phyloP scores from a whole-genome alignment of 2,329 filamentous ascomycete species.

The Cryoendolithus antarcticus region DNA sequence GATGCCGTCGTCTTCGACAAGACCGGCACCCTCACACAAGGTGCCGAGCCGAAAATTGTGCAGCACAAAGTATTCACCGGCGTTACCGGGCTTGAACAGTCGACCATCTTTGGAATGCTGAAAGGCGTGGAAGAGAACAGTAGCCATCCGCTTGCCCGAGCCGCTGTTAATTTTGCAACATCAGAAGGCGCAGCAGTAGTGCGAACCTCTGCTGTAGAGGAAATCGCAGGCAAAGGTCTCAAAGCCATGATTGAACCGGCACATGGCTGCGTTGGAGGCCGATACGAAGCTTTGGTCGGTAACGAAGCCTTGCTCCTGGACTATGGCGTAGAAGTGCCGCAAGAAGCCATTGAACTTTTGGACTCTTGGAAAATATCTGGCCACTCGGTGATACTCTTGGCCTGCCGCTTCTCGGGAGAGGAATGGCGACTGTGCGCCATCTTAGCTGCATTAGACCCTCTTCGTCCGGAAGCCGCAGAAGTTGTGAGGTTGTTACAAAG shows the following conservation, averaged over 20 bases:
- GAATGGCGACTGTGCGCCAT: slow-evolving; percentile 48
- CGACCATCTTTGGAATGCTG: slow-evolving; percentile 42
- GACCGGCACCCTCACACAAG: slow-evolving; percentile 68
- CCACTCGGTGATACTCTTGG: slow-evolving; percentile 30
- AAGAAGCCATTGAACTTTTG: slow-evolving; percentile 13
- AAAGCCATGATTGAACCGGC: slow-evolving; percentile 31
- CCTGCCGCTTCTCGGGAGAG: slow-evolving; percentile 25
- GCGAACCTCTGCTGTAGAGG: slow-evolving; percentile 33
- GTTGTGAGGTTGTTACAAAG: slow-evolving; percentile 33
- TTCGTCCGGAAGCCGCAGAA: slow-evolving; percentile 55
- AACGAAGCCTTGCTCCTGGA: slow-evolving; percentile 57
- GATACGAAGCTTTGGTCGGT: slow-evolving; percentile 52
- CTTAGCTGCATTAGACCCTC: slow-evolving; percentile 68
- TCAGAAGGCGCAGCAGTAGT: slow-evolving; percentile 15
- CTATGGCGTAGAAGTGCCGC: slow-evolving; percentile 21
- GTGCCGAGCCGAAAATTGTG: slow-evolving; percentile 58
- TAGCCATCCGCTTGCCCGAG: slow-evolving; percentile 62
- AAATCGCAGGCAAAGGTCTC: slow-evolving; percentile 61
- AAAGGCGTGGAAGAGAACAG: slow-evolving; percentile 57
- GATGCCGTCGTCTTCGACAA: slow-evolving; percentile 68
- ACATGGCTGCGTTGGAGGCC: slow-evolving; percentile 41
- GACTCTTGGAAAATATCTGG: slow-evolving; percentile 30
- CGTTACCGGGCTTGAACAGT: slow-evolving; percentile 24
- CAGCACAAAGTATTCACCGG: slow-evolving; percentile 31
- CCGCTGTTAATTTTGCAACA: slow-evolving; percentile 52